These are phyloP conservation scores for Backusella parvicylindrica DNA, from an alignment of 192 early-diverging fungal genomes.

Conservation along the genomic window DNA sequence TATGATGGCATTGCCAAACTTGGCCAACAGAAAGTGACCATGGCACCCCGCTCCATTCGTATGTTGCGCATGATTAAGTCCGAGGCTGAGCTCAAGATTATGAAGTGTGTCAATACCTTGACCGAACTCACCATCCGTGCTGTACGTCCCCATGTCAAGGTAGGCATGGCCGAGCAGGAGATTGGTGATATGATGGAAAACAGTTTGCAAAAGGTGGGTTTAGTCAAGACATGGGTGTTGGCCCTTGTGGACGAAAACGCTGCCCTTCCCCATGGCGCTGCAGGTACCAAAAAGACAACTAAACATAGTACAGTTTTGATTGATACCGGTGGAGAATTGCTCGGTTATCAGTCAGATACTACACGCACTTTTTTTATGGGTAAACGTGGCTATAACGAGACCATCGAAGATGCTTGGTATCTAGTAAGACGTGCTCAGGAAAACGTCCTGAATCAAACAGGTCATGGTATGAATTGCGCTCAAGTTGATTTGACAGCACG, in stretches of 20 bases:
- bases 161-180: slow-evolving; percentile 33
- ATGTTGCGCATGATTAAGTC: slow-evolving; percentile 43
- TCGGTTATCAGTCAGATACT: slow-evolving; percentile 44
- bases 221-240: slow-evolving; percentile 34
- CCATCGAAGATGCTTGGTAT: slow-evolving; percentile 43
- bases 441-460: slow-evolving; percentile 30
- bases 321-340: slow-evolving; percentile 42
- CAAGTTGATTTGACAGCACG: slow-evolving; percentile 47
- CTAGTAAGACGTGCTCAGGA: slow-evolving; percentile 43
- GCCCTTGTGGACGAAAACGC: slow-evolving; percentile 47
- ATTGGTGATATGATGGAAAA: slow-evolving; percentile 33
- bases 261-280: slow-evolving; percentile 45
- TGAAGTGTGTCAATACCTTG: slow-evolving; percentile 41
- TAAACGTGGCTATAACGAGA: slow-evolving; percentile 29
- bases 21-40: not conserved
- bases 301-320: slow-evolving; percentile 43
- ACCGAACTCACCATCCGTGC: slow-evolving; percentile 42
- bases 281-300: slow-evolving; percentile 35
- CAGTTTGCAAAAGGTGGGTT: slow-evolving; percentile 32
- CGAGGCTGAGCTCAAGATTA: slow-evolving; percentile 42
- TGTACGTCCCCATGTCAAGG: slow-evolving; percentile 31
- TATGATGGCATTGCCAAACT: slow-evolving; percentile 27
- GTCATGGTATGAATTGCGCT: slow-evolving; percentile 30
- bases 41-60: slow-evolving; percentile 32
- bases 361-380: slow-evolving; percentile 48